Percentiles rank a stretch among this genome's conserved stretches.
phyloP scores from a whole-genome alignment of 2,329 filamentous ascomycete species.

The Talaromyces atroroseus region DNA sequence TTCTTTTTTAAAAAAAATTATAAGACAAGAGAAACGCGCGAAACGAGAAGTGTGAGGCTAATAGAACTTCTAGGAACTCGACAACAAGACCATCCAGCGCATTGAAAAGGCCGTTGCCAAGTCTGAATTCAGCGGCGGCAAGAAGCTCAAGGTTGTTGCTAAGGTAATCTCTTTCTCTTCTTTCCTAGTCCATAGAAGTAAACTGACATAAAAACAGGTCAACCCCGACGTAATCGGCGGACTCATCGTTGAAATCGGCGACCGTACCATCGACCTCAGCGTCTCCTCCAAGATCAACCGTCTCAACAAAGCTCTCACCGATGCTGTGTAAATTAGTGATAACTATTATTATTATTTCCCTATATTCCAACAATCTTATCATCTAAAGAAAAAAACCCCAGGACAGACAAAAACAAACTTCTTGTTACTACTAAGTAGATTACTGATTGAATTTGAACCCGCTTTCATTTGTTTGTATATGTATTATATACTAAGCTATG shows the following conservation, averaged over 20 bases:
- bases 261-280: slow-evolving; percentile 19
- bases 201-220: slow-evolving; percentile 53
- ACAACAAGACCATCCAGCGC: slow-evolving; percentile 76
- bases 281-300: slow-evolving; percentile 91
- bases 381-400: neutral
- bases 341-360: neutral
- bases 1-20: neutral
- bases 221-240: slow-evolving; percentile 93
- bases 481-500: neutral
- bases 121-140: slow-evolving; percentile 81
- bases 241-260: slow-evolving; percentile 60
- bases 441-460: neutral
- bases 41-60: no score
- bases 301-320: slow-evolving; percentile 98
- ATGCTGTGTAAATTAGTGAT: slow-evolving; percentile 74
- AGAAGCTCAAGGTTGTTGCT: slow-evolving; percentile 97
- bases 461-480: neutral
- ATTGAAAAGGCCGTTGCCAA: slow-evolving; percentile 85
- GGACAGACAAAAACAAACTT: neutral
- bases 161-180: slow-evolving; percentile 51
- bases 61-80: slow-evolving; percentile 63
- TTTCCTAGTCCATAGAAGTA: neutral
- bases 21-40: no score
- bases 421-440: neutral
- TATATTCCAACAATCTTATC: neutral